Percentiles rank a stretch among this genome's conserved stretches.
These are phyloP conservation scores for Sphagnurus paluster DNA, from an alignment of 1,284 basidiomycete species.

Conservation along the genomic window DNA sequence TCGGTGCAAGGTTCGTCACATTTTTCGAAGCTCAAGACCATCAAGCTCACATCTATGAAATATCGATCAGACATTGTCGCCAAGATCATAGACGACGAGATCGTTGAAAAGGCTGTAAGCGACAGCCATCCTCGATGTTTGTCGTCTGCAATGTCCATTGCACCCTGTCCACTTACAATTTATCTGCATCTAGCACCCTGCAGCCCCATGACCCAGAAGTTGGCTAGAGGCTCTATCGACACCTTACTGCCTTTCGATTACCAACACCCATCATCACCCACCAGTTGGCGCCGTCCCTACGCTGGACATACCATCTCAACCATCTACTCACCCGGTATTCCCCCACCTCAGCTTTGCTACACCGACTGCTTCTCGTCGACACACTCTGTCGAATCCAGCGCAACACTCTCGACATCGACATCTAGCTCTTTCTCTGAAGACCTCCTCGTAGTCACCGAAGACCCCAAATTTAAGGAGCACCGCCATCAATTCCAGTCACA, in stretches of 20 bases:
- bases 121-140: constrained; percentile 3
- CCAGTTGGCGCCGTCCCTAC: constrained; percentile 12
- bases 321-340: constrained; percentile 9
- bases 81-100: constrained; percentile 3
- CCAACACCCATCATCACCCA: constrained; percentile 6
- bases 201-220: background rate
- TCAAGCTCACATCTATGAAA: background rate
- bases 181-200: background rate
- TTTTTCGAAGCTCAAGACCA: background rate
- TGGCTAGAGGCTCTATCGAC: background rate
- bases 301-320: background rate
- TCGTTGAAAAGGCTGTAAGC: constrained; percentile 3
- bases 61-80: constrained; percentile 4
- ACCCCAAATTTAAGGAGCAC: constrained; percentile 39
- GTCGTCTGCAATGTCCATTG: background rate
- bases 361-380: constrained; percentile 11
- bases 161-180: background rate
- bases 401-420: constrained; percentile 27
- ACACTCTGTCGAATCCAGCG: constrained; percentile 15
- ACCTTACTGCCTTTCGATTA: constrained; percentile 2
- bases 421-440: constrained; percentile 35
- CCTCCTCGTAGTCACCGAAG: constrained; percentile 32
- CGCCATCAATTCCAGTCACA: constrained; percentile 38
- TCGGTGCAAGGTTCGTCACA: constrained; percentile 23
- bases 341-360: constrained; percentile 9